Evolutionary conservation across 345 rosid species (phyloP).

Genomic region (Boechera retrofracta): DNA sequence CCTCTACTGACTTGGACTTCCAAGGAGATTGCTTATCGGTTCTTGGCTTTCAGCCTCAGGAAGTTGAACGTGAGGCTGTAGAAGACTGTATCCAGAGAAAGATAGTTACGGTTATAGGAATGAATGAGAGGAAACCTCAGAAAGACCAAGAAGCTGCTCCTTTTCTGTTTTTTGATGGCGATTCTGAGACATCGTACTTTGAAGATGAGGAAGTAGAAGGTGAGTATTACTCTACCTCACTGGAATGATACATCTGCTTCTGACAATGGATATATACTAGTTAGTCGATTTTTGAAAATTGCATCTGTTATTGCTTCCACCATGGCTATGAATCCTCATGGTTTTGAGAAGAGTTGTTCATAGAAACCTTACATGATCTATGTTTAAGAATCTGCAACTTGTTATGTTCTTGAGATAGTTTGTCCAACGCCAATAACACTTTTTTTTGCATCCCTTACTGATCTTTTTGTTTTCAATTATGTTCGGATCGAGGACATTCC

Average conservation of each 20-base stretch:
- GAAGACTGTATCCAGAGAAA: slow-evolving; percentile 70
- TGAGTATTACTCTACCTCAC: slow-evolving; percentile 45
- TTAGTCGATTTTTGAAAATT: slow-evolving; percentile 9
- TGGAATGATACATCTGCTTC: slow-evolving; percentile 43
- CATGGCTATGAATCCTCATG: slow-evolving; percentile 3
- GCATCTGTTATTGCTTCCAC: slow-evolving; percentile 11
- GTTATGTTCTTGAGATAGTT: slow-evolving; percentile 13
- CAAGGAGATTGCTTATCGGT: slow-evolving; percentile 78
- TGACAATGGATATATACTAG: background rate
- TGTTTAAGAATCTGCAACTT: background rate
- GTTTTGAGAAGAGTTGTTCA: slow-evolving; percentile 5
- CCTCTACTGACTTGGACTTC: slow-evolving; percentile 70
- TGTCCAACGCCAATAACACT: slow-evolving; percentile 13
- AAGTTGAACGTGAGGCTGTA: slow-evolving; percentile 46
- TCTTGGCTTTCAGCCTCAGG: slow-evolving; percentile 64
- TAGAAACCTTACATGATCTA: background rate
- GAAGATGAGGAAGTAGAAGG: slow-evolving; percentile 58
- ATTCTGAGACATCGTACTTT: slow-evolving; percentile 46
- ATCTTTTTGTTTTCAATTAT: slow-evolving; percentile 10
- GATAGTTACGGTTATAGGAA: slow-evolving; percentile 67
- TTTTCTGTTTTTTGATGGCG: slow-evolving; percentile 60
- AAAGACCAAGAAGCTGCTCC: slow-evolving; percentile 62
- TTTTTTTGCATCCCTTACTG: background rate
- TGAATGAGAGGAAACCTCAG: slow-evolving; percentile 65
- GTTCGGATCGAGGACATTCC: background rate